These are phyloP conservation scores for Dinochytrium kinnereticum DNA, from an alignment of 371 early-diverging fungal genomes.

Conservation along the genomic window DNA sequence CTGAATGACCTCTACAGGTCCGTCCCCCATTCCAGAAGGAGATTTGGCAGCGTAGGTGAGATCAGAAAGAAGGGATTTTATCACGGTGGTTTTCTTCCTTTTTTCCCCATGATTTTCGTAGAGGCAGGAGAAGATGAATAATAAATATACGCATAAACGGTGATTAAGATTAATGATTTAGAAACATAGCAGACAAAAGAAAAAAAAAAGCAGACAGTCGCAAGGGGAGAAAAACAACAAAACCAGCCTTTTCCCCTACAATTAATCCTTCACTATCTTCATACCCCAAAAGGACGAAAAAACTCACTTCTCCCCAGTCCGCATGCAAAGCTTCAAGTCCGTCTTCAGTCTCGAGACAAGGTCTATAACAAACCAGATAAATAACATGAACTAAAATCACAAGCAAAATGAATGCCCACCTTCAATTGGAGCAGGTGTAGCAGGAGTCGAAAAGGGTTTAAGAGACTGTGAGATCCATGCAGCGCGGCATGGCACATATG, in stretches of 20 bases:
- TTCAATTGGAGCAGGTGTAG: neutral
- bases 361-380: neutral
- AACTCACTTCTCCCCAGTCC: conserved; percentile 28
- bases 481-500: neutral
- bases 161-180: too few species aligned
- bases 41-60: conserved; percentile 47
- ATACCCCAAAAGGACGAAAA: conserved; percentile 14
- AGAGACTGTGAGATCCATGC: neutral
- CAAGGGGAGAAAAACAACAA: too few species aligned
- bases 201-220: too few species aligned
- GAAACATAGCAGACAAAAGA: too few species aligned
- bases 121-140: neutral
- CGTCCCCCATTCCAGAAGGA: conserved; percentile 22
- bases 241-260: too few species aligned
- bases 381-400: neutral
- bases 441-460: neutral
- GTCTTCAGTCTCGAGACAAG: conserved; percentile 30
- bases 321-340: conserved; percentile 41
- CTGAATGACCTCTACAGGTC: conserved; percentile 36
- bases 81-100: conserved; percentile 17
- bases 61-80: conserved; percentile 50
- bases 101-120: too few species aligned
- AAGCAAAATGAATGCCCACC: neutral
- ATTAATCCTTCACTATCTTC: too few species aligned
- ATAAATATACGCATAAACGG: too few species aligned